Evolutionary conservation across 805 yeast genomes (phyloP), one percentile per base, ranked within the genome.

Genomic region (Suhomyces emberorum): DNA sequence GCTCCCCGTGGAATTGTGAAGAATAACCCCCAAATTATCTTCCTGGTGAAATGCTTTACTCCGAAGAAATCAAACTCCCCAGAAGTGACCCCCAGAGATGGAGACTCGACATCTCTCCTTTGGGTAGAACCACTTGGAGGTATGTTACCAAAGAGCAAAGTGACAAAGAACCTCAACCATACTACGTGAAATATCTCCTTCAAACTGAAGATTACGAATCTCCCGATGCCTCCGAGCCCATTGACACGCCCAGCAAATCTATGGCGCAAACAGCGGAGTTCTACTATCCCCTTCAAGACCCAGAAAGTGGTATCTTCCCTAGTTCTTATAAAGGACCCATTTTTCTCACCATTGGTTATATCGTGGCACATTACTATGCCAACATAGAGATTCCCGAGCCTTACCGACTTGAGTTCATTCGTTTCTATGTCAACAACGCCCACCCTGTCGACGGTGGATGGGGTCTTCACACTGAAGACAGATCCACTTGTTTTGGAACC

Each of bases 391-490:
- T 93, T 24, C 81, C 89, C 0, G 80, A 78, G 20, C 81, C 76
- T 25, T 76, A 73, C 49, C 69, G 69, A 44, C 61, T 63, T 10
- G 99, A 93, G 59, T 61, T 93, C 53, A 77, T 84, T 18, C 71
- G 98, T 41, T 93, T 89, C 54, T 62, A 93, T 12, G 86, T 88
- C n/a, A 93, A 93, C 56, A 76, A 87, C 0, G 82, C 97, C 0
- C 96, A 93, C 56, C 97, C 97, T 0, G 96, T 89, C 1, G 98
- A 93, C 59, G 99, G 99, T n/a, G 99, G 98, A 2, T 93, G 99
- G 99, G 99, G 99, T 0, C 69, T 93, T 25, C 97, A 93, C 57
- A 77, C 88, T 4, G 80, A 78, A 34, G 99, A 93, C 56, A 93
- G 91, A 57, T 81, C 93, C 7, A 93, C 99, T 0, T 93, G 93